Conservation (phyloP, 345 rosid genomes). For the Erodium maritimum region DNA sequence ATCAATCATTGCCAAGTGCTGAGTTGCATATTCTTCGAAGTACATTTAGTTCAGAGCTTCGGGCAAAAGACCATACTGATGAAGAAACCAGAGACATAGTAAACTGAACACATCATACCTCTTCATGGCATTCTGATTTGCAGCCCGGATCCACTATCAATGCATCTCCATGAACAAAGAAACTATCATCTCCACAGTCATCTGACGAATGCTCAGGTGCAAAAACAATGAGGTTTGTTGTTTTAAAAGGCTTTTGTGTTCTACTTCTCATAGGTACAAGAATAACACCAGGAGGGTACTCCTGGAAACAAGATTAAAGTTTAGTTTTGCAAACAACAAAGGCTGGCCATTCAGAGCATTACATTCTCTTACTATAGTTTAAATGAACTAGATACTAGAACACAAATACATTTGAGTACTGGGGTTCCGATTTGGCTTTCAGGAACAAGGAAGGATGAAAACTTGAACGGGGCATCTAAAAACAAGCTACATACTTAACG, state of each 20-base stretch:
- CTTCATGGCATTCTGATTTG: constrained; percentile 30
- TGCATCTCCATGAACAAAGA: constrained; percentile 58
- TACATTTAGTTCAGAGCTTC: no score
- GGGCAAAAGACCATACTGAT: no score
- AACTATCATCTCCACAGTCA: constrained; percentile 18
- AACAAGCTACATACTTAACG: background rate
- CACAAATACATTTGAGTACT: background rate
- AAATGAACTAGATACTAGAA: no score
- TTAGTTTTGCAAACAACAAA: background rate
- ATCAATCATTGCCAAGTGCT: no score
- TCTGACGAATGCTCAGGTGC: constrained; percentile 34
- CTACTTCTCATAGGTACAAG: constrained; percentile 71
- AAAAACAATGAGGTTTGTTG: constrained; percentile 70
- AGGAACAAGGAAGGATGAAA: background rate
- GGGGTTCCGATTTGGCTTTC: background rate
- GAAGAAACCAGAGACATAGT: background rate
- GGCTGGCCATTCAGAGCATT: background rate
- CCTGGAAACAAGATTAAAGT: constrained; percentile 34
- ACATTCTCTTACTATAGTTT: no score
- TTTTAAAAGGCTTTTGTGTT: constrained; percentile 57
- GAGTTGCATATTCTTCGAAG: no score
- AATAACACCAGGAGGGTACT: constrained; percentile 78
- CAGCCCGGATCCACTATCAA: constrained; percentile 88
- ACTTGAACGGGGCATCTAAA: background rate
- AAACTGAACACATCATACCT: constrained; percentile 26